Base-by-base conservation (phyloP, 495 filamentous ascomycete genomes). In the Penicillium salamii region DNA sequence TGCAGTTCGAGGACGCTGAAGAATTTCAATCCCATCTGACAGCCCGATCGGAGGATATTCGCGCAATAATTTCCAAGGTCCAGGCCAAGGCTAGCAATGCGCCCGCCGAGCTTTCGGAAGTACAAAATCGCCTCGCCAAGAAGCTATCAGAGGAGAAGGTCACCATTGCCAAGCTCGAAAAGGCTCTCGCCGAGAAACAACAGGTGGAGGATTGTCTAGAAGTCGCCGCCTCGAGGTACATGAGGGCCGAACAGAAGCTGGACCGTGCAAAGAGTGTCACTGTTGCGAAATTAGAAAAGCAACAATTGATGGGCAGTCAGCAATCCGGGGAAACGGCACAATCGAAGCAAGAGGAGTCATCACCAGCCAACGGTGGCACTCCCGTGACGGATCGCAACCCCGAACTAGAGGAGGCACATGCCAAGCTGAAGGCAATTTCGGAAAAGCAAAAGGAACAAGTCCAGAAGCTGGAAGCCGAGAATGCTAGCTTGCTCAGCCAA, bases 191-290 rank as follows among this genome's bases (percentile, higher is more conserved):
- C 7, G 91, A 97, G 54, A 91, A 93, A 55, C 84, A 95, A 40
- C 82, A 88, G 53, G 76, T 95, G 11, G 87, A 86, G 37, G 87
- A 90, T 40, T 85, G 90, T 42, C 74, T 96, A 9, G 90, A 96
- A 52, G 81, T 77, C 43, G 92, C 93, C 3, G 92, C 90, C 3
- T 72, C 92, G 31, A 85, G 93, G 45, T 96, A 95, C 55, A 88
- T 97, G 80, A 85, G 91, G 50, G 93, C 93, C 3, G 93, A 97
- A 61, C 92, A 92, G 71, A 90, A 88, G 65, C 77, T 97, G 13
- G 93, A 98, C 64, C 83, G 93, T 28, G 82, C 84, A 6, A 88
- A 85, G 62, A 97, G 92, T 59, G 69, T 85, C 40, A 88, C 91
- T 37, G 89, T 96, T n/a, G 85, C 88, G 46, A 97, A 95, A 61